Evolutionary conservation across 192 early-diverging fungal genomes (phyloP), one percentile per base, ranked within the genome.

Genomic region (Phlyctochytrium arcticum): DNA sequence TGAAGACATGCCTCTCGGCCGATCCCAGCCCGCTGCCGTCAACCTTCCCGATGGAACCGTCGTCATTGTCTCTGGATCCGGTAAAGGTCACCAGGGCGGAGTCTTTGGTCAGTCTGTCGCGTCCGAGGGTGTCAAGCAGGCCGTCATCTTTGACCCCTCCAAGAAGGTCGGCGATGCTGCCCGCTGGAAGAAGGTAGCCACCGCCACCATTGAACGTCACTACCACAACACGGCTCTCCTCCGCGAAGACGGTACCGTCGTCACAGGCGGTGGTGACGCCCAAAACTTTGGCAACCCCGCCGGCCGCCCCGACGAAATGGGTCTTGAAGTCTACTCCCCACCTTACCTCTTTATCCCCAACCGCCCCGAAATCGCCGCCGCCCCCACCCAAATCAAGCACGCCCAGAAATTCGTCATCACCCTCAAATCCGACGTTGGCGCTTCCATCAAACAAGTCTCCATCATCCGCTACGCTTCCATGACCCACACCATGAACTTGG

Each of bases 201-300:
- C 29, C 3, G 65, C 65, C 29, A 57, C 42, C 4, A n/a, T 50
- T 15, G 50, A 7, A 4, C 57, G 67, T 12, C 60, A 60, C 35
- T 69, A 69, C 47, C 67, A 69, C 48, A 48, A 57, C 48, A 77
- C 70, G n/a, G 74, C 71, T 19, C 15, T 79, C 10, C 64, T 79
- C 10, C 34, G 74, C 5, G 36, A 35, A 24, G 64, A 70, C 56
- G 77, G 66, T 2, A 68, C 48, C 19, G 66, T 78, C 17, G 62
- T 79, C 55, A 77, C 77, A 19, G 78, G 69, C 2, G 77, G 77
- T 19, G 63, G 37, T 27, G 77, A 79, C 32, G 66, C 70, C 59
- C 63, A 61, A 34, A 79, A 79, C 57, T 73, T 65, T 44, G 61
- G 63, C 19, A 65, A 74, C 29, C 33, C 34, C 46, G 32, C 19